Evolutionary conservation across 176 grass and related monocot genomes (phyloP), one percentile per base, ranked within the genome.

Genomic region (Calamus simplicifolius): DNA sequence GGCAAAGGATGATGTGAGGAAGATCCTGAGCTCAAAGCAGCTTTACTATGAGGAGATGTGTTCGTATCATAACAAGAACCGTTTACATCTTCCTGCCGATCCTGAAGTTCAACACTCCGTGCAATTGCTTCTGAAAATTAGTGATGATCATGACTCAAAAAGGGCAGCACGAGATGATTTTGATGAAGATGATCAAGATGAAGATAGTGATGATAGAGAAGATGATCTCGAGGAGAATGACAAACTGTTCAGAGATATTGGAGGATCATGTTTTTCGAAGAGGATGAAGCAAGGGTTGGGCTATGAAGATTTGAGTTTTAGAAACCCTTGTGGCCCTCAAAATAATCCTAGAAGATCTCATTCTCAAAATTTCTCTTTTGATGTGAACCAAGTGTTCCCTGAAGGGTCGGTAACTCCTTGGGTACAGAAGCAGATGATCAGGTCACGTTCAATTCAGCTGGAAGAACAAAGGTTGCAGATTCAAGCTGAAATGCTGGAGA

Each of bases 21-120:
- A 85, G 53, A 80, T 79, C 30, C 77, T 89, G 18, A 80, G 58
- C 61, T 89, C 81, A 0, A 89, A 89, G 74, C 86, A 89, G 61
- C 78, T 89, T 43, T 73, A 81, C 74, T 89, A 90, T 4, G 75
- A 92, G 67, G 83, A 92, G 73, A 92, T 92, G 88, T 92, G 88
- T 58, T 92, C 88, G 0, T 92, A 92, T 49, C 88, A 92, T 61
- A 87, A 92, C 64, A 60, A 26, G 54, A 92, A 92, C 69, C 66
- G 77, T 3, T 2, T 66, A 5, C 80, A 69, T 76, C 79, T 92
- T 43, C 69, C 81, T 26, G 72, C 79, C 4, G 88, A 92, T 81
- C 77, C 69, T 0, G 18, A 4, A 27, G 73, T 92, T 73, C 74
- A 77, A 57, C 85, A 53, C 51, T 83, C 58, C 0, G 61, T 92